Base-by-base conservation (phyloP, 257 asterid species). In the Nicotiana noctiflora region DNA sequence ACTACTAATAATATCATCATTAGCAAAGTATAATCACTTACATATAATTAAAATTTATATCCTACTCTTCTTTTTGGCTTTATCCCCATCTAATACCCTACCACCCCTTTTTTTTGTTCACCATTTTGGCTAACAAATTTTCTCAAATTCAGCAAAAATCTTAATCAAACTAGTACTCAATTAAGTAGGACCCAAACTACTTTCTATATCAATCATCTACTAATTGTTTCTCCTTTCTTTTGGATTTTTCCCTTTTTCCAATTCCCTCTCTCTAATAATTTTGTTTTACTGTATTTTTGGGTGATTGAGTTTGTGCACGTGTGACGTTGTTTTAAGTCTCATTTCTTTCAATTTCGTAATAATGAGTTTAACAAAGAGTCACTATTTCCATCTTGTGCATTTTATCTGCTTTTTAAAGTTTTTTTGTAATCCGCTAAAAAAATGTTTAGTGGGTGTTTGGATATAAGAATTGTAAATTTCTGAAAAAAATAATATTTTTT, bases 71-170 rank as follows among this genome's bases (percentile, higher is more conserved):
- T 68, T 68, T 68, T 68, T 68, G 55, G 56, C 56, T 68, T 68
- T 68, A 68, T 68, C 56, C 83, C 83, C 79, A 31, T 17, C 62
- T 66, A 68, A 37, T 37, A 37, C 76, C 76, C 55, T 19, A 68
- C 76, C 56, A 37, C 6, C 56, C 56, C 76, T 40, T 55, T 70
- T 40, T 51, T 77, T 52, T 84, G 81, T 80, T 88, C 84, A 40
- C 86, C 62, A 57, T 74, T 80, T 53, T 17, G 62, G 79, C 84
- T 49, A 83, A 78, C 88, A 88, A 82, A 81, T 44, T 84, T 68
- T 87, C 90, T 76, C 79, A 87, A 84, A 81, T 80, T 85, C 86
- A 81, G 85, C 88, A 86, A 81, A 80, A 72, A 37, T 34, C 15
- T 72, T 74, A 63, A 79, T 44, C 25, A 27, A 61, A 64, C 25